Evolutionary conservation across 2,329 filamentous ascomycete species (phyloP), one percentile per base, ranked within the genome.

Genomic region (Colletotrichum zoysiae): DNA sequence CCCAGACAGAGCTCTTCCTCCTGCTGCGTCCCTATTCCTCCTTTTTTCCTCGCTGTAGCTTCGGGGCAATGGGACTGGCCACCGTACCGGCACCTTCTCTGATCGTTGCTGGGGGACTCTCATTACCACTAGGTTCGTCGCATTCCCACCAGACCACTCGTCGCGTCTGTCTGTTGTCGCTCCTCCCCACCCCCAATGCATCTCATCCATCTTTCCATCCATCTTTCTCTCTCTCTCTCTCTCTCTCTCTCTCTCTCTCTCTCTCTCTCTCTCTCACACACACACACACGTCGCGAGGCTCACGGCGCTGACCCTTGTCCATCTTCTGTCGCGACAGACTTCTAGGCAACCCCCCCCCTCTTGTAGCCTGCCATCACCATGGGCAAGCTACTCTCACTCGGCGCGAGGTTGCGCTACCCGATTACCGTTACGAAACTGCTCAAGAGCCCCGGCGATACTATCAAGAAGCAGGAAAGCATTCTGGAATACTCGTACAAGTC

Each of bases 401-500:
- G 89, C 78, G 82, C 86, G 76, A 86, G 89, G 82, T 89, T 98
- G 76, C 93, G 92, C 82, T 99, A 98, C 83, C 96, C 96, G 77
- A 95, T 98, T 82, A 97, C 92, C 76, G 92, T 99, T 82, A 95
- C 91, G 77, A 92, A 94, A 81, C 87, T 98, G 73, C 88, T 95
- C 76, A 95, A 94, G 82, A 84, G 87, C 75, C 88, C 89, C 26
- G 92, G 93, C 81, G 94, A 97, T 77, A 79, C 88, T 74, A 89
- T 99, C 78, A 87, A 90, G 78, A 92, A 92, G 81, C 86, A 94
- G 78, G 92, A 95, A 78, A 88, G 90, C 67, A 87, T 98, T 67
- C 91, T 99, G 80, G 90, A 93, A 80, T 99, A 98, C 86, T 91
- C 91, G 74, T 99, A 95, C 84, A 91, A 91, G 77, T 95, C 92